These are phyloP conservation scores for Lachnellula arida DNA, from an alignment of 2,329 filamentous ascomycete genomes.

Conservation along the genomic window DNA sequence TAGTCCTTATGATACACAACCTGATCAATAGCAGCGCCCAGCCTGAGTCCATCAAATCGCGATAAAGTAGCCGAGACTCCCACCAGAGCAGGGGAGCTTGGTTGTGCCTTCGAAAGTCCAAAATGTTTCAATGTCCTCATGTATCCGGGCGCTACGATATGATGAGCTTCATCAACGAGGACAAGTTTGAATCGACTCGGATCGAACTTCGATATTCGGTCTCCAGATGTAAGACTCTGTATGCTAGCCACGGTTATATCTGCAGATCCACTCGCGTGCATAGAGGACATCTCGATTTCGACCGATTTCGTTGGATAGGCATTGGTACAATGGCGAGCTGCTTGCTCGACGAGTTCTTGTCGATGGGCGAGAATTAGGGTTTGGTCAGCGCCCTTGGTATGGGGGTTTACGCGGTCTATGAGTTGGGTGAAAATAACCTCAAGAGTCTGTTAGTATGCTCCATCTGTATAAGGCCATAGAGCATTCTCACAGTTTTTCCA, in stretches of 20 bases:
- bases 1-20: conserved; percentile 94
- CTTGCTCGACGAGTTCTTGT: conserved; percentile 90
- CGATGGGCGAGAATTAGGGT: conserved; percentile 91
- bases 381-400: conserved; percentile 56
- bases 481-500: conserved; percentile 69
- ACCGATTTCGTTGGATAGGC: conserved; percentile 77
- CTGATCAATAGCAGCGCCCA: conserved; percentile 84
- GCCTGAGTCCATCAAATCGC: conserved; percentile 74
- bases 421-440: conserved; percentile 95
- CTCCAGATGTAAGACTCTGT: conserved; percentile 72
- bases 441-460: conserved; percentile 8
- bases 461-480: background rate
- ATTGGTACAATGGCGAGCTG: conserved; percentile 73
- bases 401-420: conserved; percentile 67
- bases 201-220: conserved; percentile 78
- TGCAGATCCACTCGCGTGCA: conserved; percentile 70
- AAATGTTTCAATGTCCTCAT: conserved; percentile 75
- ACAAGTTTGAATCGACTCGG: conserved; percentile 79
- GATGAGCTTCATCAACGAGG: conserved; percentile 93
- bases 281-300: conserved; percentile 86
- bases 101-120: conserved; percentile 52
- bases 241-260: conserved; percentile 95
- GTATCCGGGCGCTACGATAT: conserved; percentile 84
- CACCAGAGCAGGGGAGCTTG: conserved; percentile 61
- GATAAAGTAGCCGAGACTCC: conserved; percentile 82